Base-by-base conservation (phyloP, 805 yeast species). In the Kluyveromyces aestuarii region DNA sequence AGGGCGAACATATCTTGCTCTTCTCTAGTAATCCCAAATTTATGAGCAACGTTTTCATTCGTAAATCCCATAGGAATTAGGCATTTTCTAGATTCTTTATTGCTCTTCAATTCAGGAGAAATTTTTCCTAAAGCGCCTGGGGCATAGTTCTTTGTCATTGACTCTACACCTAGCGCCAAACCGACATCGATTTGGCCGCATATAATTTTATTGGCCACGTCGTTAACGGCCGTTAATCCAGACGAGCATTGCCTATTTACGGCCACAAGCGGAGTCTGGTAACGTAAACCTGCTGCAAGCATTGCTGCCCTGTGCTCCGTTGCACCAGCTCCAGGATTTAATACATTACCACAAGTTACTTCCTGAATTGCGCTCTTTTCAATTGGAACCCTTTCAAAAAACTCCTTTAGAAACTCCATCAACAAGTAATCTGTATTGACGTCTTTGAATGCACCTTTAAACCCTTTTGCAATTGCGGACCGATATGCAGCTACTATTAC, bases 1-100 rank as follows among this genome's bases (percentile, higher is more conserved):
- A 96, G 96, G 35, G 97, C 95, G 70, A 89, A 93, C 51, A 72
- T 82, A 66, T 91, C 99, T 69, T 90, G 98, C 52, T 74, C 80
- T 33, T 64, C 59, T 66, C 98, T 80, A 27, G 81, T 61, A 51
- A 91, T 74, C 53, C 70, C 67, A 68, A 74, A 90, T 65, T 76
- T 76, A 40, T 69, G 67, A 27, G 95, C 90, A 49, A 91, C 86
- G 66, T 91, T 91, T 72, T 91, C 98, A 63, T 88, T 86, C 47
- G 98, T 91, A 60, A 83, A 82, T 42, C 98, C 98, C 98, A 91
- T 91, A 55, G 98, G 98, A 53, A 91, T 80, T 67, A 84, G 71
- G 70, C 97, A 91, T 67, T 82, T 82, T 52, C 72, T 72, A n/a
- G 84, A 82, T 43, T 72, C 76, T 45, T 64, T 60, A 55, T 73